Evolutionary conservation across 495 filamentous ascomycete genomes (phyloP).

Genomic region (Neohortaea acidophila): DNA sequence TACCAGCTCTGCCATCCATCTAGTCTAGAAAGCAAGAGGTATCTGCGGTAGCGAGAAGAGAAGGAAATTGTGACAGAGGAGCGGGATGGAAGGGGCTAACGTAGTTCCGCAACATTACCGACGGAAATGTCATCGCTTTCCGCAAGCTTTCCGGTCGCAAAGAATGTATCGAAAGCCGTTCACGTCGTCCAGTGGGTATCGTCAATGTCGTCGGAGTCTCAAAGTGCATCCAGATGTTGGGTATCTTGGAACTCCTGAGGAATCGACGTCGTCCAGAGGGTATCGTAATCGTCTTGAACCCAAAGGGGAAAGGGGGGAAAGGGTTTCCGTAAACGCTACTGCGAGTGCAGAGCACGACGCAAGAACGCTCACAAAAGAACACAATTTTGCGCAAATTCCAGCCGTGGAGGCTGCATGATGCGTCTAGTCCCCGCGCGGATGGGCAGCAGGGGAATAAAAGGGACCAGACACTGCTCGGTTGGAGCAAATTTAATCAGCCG

Average conservation of each 20-base stretch:
- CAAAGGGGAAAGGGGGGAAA: constrained; percentile 9
- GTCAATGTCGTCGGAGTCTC: no score
- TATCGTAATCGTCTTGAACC: constrained; percentile 5
- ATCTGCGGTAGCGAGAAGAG: not conserved
- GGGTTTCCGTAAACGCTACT: constrained; percentile 20
- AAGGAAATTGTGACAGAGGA: constrained; percentile 13
- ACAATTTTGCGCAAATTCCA: constrained; percentile 17
- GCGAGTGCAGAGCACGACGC: constrained; percentile 25
- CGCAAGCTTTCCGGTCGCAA: not conserved
- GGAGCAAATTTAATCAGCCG: constrained; percentile 24
- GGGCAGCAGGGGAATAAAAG: constrained; percentile 7
- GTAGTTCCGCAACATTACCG: constrained; percentile 20
- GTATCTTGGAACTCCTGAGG: not conserved
- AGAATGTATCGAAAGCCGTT: no score
- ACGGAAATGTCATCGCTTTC: constrained; percentile 14
- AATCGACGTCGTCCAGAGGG: constrained; percentile 7
- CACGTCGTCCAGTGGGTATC: no score
- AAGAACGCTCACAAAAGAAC: constrained; percentile 17
- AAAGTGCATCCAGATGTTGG: no score
- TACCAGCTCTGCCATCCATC: constrained; percentile 4
- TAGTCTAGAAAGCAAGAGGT: constrained; percentile 6
- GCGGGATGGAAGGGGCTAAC: constrained; percentile 24
- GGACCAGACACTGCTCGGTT: constrained; percentile 15
- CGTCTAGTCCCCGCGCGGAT: constrained; percentile 10
- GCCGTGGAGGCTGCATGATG: constrained; percentile 13